Percentiles rank a stretch among this genome's conserved stretches.
Evolutionary conservation across 179 eudicot species (phyloP).

Genomic region (Spinacia oleracea): DNA sequence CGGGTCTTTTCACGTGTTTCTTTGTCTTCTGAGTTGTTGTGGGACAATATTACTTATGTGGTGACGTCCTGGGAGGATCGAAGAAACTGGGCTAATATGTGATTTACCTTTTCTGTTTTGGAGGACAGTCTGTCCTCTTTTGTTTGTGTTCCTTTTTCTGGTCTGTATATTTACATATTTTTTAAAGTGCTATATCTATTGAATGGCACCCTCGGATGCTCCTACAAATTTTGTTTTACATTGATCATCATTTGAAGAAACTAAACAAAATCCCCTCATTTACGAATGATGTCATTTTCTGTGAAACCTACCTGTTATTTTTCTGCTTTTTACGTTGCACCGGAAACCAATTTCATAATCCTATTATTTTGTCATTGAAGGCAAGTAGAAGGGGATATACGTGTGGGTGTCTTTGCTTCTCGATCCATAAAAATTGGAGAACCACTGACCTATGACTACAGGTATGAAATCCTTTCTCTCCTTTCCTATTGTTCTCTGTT

Average conservation of each 20-base stretch:
- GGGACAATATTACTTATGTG: too few species aligned
- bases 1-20: too few species aligned
- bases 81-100: too few species aligned
- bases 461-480: slow-evolving; percentile 37
- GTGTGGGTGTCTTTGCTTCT: slow-evolving; percentile 91
- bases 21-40: too few species aligned
- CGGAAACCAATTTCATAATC: background rate
- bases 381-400: slow-evolving; percentile 93
- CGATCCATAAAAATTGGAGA: slow-evolving; percentile 69
- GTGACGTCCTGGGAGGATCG: too few species aligned
- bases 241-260: background rate
- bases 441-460: slow-evolving; percentile 86
- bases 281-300: background rate
- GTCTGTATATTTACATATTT: too few species aligned
- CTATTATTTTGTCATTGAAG: slow-evolving; percentile 35
- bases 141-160: too few species aligned
- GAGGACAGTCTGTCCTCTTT: too few species aligned
- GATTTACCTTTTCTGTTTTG: too few species aligned
- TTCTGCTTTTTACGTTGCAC: background rate
- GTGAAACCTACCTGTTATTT: background rate
- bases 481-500: background rate
- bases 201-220: background rate
- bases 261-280: too few species aligned
- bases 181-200: background rate
- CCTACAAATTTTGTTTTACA: background rate